A percentile compares a stretch with the other conserved stretches of the same genome.
Evolutionary conservation across 805 yeast species (phyloP).

Genomic region (Ogataea wickerhamii): DNA sequence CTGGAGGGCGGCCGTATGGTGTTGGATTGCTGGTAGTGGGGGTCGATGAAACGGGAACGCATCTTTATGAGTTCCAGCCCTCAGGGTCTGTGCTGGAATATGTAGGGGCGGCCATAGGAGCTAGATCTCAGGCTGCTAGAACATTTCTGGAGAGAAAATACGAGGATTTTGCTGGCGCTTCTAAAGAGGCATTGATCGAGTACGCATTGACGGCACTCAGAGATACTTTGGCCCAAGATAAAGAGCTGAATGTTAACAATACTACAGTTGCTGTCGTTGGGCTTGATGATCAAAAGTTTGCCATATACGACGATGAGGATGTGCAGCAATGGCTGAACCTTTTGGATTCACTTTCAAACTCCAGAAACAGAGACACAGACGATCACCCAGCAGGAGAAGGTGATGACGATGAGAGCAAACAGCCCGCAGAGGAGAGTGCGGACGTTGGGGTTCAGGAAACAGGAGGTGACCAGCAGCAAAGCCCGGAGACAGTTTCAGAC

Average conservation of each 20-base stretch:
- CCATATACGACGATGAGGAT: slow-evolving; percentile 79
- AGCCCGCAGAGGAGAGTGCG: slow-evolving; percentile 15
- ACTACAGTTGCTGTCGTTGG: slow-evolving; percentile 95
- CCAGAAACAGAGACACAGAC: slow-evolving; percentile 43
- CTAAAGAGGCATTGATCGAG: slow-evolving; percentile 70
- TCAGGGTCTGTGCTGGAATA: slow-evolving; percentile 91
- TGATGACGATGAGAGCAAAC: slow-evolving; percentile 29
- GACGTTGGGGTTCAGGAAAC: slow-evolving; percentile 7
- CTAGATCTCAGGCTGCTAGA: slow-evolving; percentile 97
- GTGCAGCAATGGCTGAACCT: slow-evolving; percentile 81
- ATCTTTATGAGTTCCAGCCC: slow-evolving; percentile 91
- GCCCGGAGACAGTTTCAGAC: slow-evolving; percentile 4
- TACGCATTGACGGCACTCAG: slow-evolving; percentile 88
- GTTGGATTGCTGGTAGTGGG: slow-evolving; percentile 92
- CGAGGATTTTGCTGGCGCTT: slow-evolving; percentile 58
- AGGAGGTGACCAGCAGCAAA: not conserved
- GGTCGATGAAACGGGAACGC: slow-evolving; percentile 91
- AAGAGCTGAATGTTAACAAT: slow-evolving; percentile 78
- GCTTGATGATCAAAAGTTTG: slow-evolving; percentile 59
- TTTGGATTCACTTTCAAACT: slow-evolving; percentile 62
- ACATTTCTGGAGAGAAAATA: slow-evolving; percentile 88
- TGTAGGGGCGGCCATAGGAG: slow-evolving; percentile 94
- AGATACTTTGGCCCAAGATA: slow-evolving; percentile 92
- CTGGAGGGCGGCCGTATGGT: slow-evolving; percentile 97
- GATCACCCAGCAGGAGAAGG: slow-evolving; percentile 29